A percentile compares a stretch with the other conserved stretches of the same genome.
Conservation (phyloP, 495 filamentous ascomycete genomes). For the Penicillium soppii region DNA sequence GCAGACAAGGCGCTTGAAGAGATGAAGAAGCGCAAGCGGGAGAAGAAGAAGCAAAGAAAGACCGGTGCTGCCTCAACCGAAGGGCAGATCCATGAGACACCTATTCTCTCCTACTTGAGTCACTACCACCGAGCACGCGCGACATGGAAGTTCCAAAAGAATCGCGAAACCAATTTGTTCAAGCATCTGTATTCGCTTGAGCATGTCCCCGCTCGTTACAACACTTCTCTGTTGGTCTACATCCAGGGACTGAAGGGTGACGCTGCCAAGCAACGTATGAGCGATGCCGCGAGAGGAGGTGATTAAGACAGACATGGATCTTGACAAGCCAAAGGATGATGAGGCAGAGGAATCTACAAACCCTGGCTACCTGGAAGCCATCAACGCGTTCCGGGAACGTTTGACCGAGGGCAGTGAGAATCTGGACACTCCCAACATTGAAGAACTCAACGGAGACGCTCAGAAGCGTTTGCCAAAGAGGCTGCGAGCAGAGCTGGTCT, state of each 20-base stretch:
- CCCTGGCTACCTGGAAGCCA: slow-evolving; percentile 54
- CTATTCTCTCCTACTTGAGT: slow-evolving; percentile 70
- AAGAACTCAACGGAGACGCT: slow-evolving; percentile 40
- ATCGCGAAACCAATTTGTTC: slow-evolving; percentile 75
- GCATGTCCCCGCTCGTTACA: slow-evolving; percentile 63
- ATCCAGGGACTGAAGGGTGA: slow-evolving; percentile 69
- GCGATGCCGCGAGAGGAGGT: slow-evolving; percentile 60
- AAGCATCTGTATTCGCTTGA: slow-evolving; percentile 74
- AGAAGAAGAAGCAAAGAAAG: slow-evolving; percentile 38
- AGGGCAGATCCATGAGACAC: slow-evolving; percentile 40
- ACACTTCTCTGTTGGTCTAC: slow-evolving; percentile 65
- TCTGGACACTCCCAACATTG: slow-evolving; percentile 28
- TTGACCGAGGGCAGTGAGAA: slow-evolving; percentile 31
- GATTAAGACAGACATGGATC: slow-evolving; percentile 43
- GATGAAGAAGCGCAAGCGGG: slow-evolving; percentile 30
- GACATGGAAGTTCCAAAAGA: slow-evolving; percentile 93
- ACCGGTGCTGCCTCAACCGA: slow-evolving; percentile 13
- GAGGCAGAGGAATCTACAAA: slow-evolving; percentile 34
- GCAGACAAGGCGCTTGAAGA: slow-evolving; percentile 22
- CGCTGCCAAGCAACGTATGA: slow-evolving; percentile 56
- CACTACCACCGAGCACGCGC: slow-evolving; percentile 64
- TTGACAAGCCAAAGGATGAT: slow-evolving; percentile 18
- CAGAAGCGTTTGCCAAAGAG: slow-evolving; percentile 41
- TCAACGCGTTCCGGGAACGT: slow-evolving; percentile 41
- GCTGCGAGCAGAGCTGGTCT: slow-evolving; percentile 45